A percentile compares a stretch with the other conserved stretches of the same genome.
phyloP scores from a whole-genome alignment of 306 rosid species.

The Sicyos baderoa region DNA sequence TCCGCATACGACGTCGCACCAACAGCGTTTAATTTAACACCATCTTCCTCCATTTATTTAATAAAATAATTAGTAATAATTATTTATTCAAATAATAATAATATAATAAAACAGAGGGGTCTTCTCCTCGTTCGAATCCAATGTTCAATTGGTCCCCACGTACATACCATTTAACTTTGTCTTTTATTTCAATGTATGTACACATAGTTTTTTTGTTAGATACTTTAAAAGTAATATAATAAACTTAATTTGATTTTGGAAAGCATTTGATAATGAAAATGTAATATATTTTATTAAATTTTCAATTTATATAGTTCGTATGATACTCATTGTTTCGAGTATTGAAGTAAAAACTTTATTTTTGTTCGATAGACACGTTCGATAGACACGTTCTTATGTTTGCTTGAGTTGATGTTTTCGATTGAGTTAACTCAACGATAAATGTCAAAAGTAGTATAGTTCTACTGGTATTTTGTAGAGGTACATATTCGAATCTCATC shows the following conservation, averaged over 20 bases:
- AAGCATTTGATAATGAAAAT: background rate
- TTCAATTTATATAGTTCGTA: too few relatives aligned
- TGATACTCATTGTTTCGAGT: too few relatives aligned
- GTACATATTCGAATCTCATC: too few relatives aligned
- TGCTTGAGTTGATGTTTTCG: too few relatives aligned
- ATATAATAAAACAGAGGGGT: background rate
- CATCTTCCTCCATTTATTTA: background rate
- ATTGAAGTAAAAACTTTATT: background rate
- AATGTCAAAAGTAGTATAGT: too few relatives aligned
- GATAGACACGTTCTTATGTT: background rate
- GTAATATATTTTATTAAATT: too few relatives aligned
- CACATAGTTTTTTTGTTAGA: background rate
- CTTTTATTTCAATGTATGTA: background rate
- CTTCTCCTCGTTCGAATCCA: conserved; percentile 4
- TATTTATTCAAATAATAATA: background rate
- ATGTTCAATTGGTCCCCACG: conserved; percentile 5
- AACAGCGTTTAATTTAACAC: background rate
- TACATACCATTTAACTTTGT: too few relatives aligned
- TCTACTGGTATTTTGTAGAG: too few relatives aligned
- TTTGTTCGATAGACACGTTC: background rate
- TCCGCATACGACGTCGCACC: conserved; percentile 9
- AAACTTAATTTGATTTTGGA: background rate
- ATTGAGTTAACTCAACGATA: background rate
- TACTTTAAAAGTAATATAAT: background rate
- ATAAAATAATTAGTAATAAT: too few relatives aligned